Percentiles rank a stretch among this genome's conserved stretches.
phyloP scores from a whole-genome alignment of 2,329 filamentous ascomycete species.

The Colletotrichum brevisporum region DNA sequence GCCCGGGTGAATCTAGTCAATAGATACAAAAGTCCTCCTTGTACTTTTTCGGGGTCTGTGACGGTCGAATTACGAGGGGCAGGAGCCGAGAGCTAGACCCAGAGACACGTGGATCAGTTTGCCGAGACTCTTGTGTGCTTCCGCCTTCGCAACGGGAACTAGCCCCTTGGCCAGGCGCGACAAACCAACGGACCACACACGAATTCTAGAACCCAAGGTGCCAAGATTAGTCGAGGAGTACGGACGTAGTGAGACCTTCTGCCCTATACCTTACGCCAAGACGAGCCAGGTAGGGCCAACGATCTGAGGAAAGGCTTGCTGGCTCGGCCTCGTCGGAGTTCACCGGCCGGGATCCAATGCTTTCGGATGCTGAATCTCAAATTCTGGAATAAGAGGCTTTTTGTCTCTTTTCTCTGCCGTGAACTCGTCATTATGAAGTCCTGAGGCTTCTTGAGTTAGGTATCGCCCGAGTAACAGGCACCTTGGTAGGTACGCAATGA shows the following conservation, averaged over 20 bases:
- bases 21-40: neutral
- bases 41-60: neutral
- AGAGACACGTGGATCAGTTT: constrained; percentile 24
- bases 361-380: too few species aligned
- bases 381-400: too few species aligned
- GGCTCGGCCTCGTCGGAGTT: neutral
- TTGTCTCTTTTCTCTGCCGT: too few species aligned
- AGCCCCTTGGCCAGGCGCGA: neutral
- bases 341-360: neutral
- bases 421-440: too few species aligned
- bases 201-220: neutral
- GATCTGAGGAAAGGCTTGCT: neutral
- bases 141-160: constrained; percentile 12
- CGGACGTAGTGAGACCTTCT: neutral
- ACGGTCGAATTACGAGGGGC: neutral
- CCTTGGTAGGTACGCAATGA: too few species aligned
- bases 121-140: neutral
- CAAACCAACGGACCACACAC: neutral
- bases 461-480: too few species aligned
- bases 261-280: neutral
- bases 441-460: too few species aligned
- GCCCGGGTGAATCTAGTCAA: neutral
- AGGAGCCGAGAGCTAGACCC: neutral
- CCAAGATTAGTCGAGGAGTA: constrained; percentile 5
- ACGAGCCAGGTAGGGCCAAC: neutral